Percentiles rank a stretch among this genome's conserved stretches.
Evolutionary conservation across 495 filamentous ascomycete genomes (phyloP).

Genomic region (Elasticomyces elasticus): DNA sequence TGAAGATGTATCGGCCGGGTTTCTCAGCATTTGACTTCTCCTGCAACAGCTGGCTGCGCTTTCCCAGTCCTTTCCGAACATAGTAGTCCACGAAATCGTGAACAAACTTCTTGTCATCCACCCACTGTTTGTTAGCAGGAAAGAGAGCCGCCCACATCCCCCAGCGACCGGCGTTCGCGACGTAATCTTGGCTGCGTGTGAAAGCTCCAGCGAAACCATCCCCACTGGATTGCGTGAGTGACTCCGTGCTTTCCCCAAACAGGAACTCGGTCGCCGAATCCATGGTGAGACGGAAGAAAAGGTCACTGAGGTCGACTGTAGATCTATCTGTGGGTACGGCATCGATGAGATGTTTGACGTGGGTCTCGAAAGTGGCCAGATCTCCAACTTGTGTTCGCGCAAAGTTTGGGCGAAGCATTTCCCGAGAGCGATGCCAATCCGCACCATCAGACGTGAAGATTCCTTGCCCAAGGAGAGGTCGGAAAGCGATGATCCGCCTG

Average conservation of each 20-base stretch:
- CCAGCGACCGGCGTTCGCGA: constrained; percentile 10
- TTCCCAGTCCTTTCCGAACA: constrained; percentile 27
- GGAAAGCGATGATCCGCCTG: constrained; percentile 37
- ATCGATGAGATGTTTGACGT: constrained; percentile 43
- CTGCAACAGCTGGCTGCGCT: constrained; percentile 12
- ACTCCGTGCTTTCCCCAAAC: constrained; percentile 49
- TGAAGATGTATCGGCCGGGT: constrained; percentile 27
- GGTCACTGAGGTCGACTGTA: constrained; percentile 51
- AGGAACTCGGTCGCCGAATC: constrained; percentile 67
- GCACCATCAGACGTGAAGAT: constrained; percentile 62
- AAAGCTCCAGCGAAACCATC: constrained; percentile 18
- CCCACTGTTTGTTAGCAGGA: constrained; percentile 11
- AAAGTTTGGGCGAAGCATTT: constrained; percentile 57
- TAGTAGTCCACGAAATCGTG: constrained; percentile 43
- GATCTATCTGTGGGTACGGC: constrained; percentile 40
- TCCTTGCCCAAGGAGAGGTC: constrained; percentile 51
- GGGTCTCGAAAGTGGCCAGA: constrained; percentile 48
- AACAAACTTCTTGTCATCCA: constrained; percentile 20
- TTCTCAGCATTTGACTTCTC: constrained; percentile 22
- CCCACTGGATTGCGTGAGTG: constrained; percentile 24
- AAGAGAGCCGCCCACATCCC: constrained; percentile 7
- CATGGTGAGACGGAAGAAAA: constrained; percentile 58
- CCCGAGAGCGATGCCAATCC: constrained; percentile 54
- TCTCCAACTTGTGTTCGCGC: constrained; percentile 49
- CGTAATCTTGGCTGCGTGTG: constrained; percentile 16